Percentiles rank a stretch among this genome's conserved stretches.
These are phyloP conservation scores for Cucurbita argyrosperma DNA, from an alignment of 306 rosid species.

Conservation along the genomic window DNA sequence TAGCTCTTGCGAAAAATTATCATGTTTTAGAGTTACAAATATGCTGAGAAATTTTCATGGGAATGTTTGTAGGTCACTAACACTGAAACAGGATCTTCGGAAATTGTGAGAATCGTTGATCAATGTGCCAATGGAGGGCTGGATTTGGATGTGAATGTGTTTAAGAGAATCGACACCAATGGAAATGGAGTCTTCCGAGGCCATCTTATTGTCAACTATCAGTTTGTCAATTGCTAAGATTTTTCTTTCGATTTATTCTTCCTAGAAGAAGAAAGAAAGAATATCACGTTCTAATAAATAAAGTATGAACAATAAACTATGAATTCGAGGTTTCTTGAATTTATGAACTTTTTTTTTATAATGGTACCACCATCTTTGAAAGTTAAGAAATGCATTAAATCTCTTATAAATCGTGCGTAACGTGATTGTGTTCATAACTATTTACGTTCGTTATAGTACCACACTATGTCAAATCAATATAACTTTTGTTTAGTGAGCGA, in stretches of 20 bases:
- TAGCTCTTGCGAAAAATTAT: not conserved
- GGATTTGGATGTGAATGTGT: conserved; percentile 43
- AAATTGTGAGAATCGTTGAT: conserved; percentile 45
- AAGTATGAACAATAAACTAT: not conserved
- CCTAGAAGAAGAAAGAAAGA: not conserved
- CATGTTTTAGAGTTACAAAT: no score
- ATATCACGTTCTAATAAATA: not conserved
- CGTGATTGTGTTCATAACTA: no score
- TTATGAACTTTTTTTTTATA: no score
- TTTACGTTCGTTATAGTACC: no score
- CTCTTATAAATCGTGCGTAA: no score
- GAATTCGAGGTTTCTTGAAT: not conserved
- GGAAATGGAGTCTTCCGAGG: not conserved
- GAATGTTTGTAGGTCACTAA: conserved; percentile 25
- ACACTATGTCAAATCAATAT: no score
- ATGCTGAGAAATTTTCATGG: not conserved
- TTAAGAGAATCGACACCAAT: conserved; percentile 26
- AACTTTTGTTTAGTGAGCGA: no score
- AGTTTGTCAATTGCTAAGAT: not conserved
- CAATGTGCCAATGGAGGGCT: conserved; percentile 41
- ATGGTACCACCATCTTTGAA: no score
- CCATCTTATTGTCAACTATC: not conserved
- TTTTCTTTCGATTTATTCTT: not conserved
- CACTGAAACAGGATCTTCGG: conserved; percentile 20
- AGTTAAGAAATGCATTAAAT: no score